Evolutionary conservation across 2,329 filamentous ascomycete genomes (phyloP).

Genomic region (Fusarium tanahbumbuense): DNA sequence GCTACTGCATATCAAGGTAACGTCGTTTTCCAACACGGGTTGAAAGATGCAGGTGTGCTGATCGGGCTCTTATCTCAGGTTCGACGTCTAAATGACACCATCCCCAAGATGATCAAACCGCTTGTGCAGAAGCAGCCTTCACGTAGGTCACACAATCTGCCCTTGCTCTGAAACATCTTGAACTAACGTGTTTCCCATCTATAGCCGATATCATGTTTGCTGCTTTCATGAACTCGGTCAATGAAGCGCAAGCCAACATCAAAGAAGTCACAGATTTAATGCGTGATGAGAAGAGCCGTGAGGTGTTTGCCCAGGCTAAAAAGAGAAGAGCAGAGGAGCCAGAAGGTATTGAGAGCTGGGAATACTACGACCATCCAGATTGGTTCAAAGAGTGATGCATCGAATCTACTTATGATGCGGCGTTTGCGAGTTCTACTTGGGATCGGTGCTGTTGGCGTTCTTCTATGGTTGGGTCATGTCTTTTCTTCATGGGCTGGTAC

Average conservation of each 20-base stretch:
- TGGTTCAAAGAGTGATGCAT: constrained; percentile 58
- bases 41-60: constrained; percentile 32
- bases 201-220: constrained; percentile 63
- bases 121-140: constrained; percentile 62
- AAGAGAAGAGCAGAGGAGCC: constrained; percentile 67
- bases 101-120: constrained; percentile 58
- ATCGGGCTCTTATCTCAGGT: constrained; percentile 44
- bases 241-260: constrained; percentile 62
- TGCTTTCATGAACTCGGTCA: constrained; percentile 61
- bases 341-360: constrained; percentile 69
- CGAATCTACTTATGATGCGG: background rate
- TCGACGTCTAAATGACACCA: constrained; percentile 52
- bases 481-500: background rate
- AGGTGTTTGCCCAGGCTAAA: constrained; percentile 63
- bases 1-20: constrained; percentile 66
- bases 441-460: constrained; percentile 14
- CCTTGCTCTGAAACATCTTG: constrained; percentile 34
- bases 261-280: constrained; percentile 62
- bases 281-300: constrained; percentile 59
- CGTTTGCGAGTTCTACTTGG: constrained; percentile 16
- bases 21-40: constrained; percentile 9
- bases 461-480: constrained; percentile 1
- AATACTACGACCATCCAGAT: constrained; percentile 67
- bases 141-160: constrained; percentile 55
- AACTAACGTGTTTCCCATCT: constrained; percentile 23